phyloP scores from a whole-genome alignment of 1,284 basidiomycete genomes.

The Phylloboletellus chloephorus region DNA sequence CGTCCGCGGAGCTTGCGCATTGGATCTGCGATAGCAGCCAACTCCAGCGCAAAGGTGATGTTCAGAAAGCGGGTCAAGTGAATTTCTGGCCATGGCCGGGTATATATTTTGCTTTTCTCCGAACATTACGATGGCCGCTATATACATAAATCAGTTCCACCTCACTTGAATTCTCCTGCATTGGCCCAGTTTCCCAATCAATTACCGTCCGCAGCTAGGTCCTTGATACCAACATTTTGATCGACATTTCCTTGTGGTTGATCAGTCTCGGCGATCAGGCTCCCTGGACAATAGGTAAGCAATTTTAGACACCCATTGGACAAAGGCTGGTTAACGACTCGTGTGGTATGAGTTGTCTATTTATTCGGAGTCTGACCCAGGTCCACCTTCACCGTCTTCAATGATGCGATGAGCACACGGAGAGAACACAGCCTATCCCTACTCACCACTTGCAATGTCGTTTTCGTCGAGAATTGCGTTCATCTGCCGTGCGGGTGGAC shows the following conservation, averaged over 20 bases:
- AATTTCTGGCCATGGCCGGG: background rate
- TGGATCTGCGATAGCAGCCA: background rate
- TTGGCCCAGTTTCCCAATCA: too few relatives aligned
- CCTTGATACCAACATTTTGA: too few relatives aligned
- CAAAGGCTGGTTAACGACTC: background rate
- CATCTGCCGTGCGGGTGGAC: constrained; percentile 18
- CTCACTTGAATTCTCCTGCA: too few relatives aligned
- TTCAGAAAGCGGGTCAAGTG: constrained; percentile 8
- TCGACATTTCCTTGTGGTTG: too few relatives aligned
- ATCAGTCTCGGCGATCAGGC: too few relatives aligned
- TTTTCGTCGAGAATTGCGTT: constrained; percentile 12
- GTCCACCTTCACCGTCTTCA: constrained; percentile 14
- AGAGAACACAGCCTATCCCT: background rate
- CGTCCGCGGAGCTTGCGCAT: constrained; percentile 19
- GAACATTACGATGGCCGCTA: too few relatives aligned
- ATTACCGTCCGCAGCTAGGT: too few relatives aligned
- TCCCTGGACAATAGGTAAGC: background rate
- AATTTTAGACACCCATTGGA: background rate
- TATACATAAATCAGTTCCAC: too few relatives aligned
- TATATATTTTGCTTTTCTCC: too few relatives aligned
- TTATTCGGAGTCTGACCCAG: constrained; percentile 11
- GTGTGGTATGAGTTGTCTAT: constrained; percentile 5
- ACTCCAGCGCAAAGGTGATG: constrained; percentile 8
- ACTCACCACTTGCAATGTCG: constrained; percentile 27
- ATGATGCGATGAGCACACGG: constrained; percentile 1